Base-by-base conservation (phyloP, 2,329 filamentous ascomycete genomes). In the Sporothrix curviconia region DNA sequence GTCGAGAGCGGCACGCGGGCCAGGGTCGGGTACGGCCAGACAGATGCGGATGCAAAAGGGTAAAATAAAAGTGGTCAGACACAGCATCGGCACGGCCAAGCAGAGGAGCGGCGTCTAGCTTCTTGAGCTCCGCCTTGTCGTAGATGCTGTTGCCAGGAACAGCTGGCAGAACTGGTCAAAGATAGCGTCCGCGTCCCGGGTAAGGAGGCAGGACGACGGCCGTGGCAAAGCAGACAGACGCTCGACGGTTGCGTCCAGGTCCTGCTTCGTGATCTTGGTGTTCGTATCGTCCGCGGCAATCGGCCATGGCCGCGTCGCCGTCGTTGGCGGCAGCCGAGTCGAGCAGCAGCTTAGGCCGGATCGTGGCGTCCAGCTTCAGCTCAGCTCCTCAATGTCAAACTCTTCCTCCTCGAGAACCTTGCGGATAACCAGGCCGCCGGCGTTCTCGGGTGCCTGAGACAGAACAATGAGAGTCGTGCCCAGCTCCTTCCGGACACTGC, bases 31-130 rank as follows among this genome's bases (percentile, higher is more conserved):
- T 86, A 86, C 1, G 83, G 77, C 0, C 87, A 82, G 88, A 83
- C 89, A 91, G 15, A 90, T 81, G 55, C 85, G 81, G 58, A 86
- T 78, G 63, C 92, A 85, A 69, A 95, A 92, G 15, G n/a, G 84
- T 86, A 57, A 91, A 74, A 65, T 87, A 91, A 22, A 88, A 82
- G 39, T 84, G 80, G 36, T 83, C 78, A 49, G 81, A 78, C 34
- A 81, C 71, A 1, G 83, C 84, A 6, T 74, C 69, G 25, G 78
- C 70, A 34, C 77, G 78, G 53, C 78, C 74, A 11, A 90, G 71
- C 46, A 83, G 74, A 0, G 82, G 74, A 7, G 78, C 70, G 8
- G 77, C 69, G 55, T 85, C 78, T 61, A 87, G 84, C 56, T 73
- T 73, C 56, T 72, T 66, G 8, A 81, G 66, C 51, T 76, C 69